Evolutionary conservation across 2,329 filamentous ascomycete species (phyloP).

Genomic region (Lachnum nothofagi): DNA sequence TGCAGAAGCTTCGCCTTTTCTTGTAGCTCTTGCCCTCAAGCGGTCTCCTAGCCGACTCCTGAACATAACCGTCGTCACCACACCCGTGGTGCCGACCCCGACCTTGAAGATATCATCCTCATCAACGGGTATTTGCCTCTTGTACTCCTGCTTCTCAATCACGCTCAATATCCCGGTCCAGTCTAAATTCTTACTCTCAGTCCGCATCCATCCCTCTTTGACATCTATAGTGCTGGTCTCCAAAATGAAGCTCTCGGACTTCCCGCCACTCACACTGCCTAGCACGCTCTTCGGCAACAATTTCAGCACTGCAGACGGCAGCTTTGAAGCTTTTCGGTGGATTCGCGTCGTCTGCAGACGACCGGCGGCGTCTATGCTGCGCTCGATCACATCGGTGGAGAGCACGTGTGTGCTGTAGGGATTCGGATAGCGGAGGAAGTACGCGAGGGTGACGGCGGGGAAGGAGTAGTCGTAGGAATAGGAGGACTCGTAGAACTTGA

Average conservation of each 20-base stretch:
- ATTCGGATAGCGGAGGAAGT: constrained; percentile 85
- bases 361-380: constrained; percentile 68
- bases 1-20: constrained; percentile 35
- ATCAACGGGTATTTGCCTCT: constrained; percentile 25
- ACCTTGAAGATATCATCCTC: constrained; percentile 26
- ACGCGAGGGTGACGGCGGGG: constrained; percentile 79
- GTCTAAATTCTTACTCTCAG: constrained; percentile 75
- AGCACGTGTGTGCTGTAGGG: constrained; percentile 78
- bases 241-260: constrained; percentile 67
- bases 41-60: constrained; percentile 67
- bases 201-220: constrained; percentile 75
- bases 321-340: constrained; percentile 74
- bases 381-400: constrained; percentile 76
- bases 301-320: constrained; percentile 70
- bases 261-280: constrained; percentile 52
- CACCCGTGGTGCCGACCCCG: constrained; percentile 49
- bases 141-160: constrained; percentile 69
- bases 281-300: constrained; percentile 62
- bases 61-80: constrained; percentile 69
- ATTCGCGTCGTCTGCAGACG: constrained; percentile 73
- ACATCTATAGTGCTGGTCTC: constrained; percentile 76
- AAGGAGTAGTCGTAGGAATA: constrained; percentile 77
- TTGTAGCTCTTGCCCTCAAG: constrained; percentile 34
- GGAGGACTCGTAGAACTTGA: constrained; percentile 45
- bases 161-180: constrained; percentile 77